Conservation (phyloP, 225 moss, liverwort and hornwort species). For the Sphagnum tenellum region DNA sequence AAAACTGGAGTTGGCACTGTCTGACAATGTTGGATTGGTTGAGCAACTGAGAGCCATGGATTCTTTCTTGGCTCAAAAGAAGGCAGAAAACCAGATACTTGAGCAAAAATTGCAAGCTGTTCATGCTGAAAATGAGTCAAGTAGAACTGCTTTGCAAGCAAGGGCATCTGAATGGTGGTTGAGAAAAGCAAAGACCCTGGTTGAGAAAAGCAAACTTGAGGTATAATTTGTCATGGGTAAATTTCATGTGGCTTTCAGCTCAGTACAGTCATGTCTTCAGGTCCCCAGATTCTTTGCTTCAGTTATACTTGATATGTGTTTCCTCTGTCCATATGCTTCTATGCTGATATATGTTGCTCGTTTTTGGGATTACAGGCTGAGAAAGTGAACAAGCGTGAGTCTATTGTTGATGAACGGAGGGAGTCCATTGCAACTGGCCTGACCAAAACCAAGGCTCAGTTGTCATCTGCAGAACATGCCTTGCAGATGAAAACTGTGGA, state of each 20-base stretch:
- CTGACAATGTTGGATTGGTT: slow-evolving; percentile 25
- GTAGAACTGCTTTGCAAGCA: slow-evolving; percentile 16
- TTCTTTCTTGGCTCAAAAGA: slow-evolving; percentile 33
- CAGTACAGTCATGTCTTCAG: background rate
- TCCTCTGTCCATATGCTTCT: too few relatives aligned
- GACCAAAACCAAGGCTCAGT: slow-evolving; percentile 69
- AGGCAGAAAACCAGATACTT: slow-evolving; percentile 32
- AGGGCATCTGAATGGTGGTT: slow-evolving; percentile 5
- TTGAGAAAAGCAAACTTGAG: slow-evolving; percentile 92
- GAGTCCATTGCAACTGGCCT: slow-evolving; percentile 73
- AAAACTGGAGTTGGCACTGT: slow-evolving; percentile 22
- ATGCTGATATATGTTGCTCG: background rate
- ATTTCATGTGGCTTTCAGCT: background rate
- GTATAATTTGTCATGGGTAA: slow-evolving; percentile 12
- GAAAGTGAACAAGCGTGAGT: slow-evolving; percentile 86
- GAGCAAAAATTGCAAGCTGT: slow-evolving; percentile 26
- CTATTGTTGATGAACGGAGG: slow-evolving; percentile 73
- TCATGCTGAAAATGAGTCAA: slow-evolving; percentile 19
- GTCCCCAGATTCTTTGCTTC: too few relatives aligned
- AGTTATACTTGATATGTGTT: too few relatives aligned
- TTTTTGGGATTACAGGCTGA: slow-evolving; percentile 48
- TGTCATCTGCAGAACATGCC: slow-evolving; percentile 64
- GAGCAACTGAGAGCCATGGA: slow-evolving; percentile 31
- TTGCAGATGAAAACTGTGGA: slow-evolving; percentile 76
- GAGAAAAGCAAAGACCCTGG: too few relatives aligned